Conservation (phyloP, 1,284 basidiomycete genomes). For the Amylostereum chailletii region DNA sequence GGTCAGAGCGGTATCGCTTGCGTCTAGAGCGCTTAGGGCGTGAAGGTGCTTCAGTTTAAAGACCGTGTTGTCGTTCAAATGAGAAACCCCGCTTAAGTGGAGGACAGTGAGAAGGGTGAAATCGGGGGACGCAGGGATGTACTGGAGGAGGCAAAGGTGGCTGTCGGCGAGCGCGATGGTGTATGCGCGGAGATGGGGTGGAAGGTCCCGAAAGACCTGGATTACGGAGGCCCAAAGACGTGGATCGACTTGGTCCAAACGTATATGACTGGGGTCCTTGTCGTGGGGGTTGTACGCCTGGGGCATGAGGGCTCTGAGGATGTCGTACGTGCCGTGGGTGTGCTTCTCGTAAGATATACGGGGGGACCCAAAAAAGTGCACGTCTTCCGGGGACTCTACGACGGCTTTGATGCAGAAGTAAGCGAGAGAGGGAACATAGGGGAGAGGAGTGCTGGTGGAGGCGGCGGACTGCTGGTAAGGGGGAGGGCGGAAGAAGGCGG, state of each 20-base stretch:
- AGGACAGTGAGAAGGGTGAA: constrained; percentile 59
- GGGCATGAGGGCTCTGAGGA: constrained; percentile 29
- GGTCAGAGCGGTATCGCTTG: constrained; percentile 42
- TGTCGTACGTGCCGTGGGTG: constrained; percentile 18
- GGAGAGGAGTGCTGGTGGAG: constrained; percentile 3
- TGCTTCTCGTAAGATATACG: constrained; percentile 22
- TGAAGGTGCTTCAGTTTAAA: constrained; percentile 39
- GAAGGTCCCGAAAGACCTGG: constrained; percentile 49
- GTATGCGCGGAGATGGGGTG: constrained; percentile 32
- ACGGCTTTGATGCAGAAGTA: constrained; percentile 31
- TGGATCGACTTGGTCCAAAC: constrained; percentile 33
- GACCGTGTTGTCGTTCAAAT: constrained; percentile 49
- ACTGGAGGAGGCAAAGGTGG: constrained; percentile 48
- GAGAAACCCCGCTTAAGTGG: constrained; percentile 39
- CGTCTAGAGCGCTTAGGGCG: constrained; percentile 51
- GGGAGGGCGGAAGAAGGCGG: constrained; percentile 12
- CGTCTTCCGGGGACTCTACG: constrained; percentile 26
- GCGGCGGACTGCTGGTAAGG: constrained; percentile 17
- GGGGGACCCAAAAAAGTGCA: constrained; percentile 22
- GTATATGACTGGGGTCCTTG: constrained; percentile 18
- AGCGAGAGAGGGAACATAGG: constrained; percentile 29
- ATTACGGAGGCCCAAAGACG: constrained; percentile 51
- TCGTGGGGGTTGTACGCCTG: constrained; percentile 15
- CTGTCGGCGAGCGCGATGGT: constrained; percentile 42
- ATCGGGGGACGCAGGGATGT: constrained; percentile 38